Percentiles rank a stretch among this genome's conserved stretches.
These are phyloP conservation scores for Cicer arietinum DNA, from an alignment of 306 rosid species.

Conservation along the genomic window DNA sequence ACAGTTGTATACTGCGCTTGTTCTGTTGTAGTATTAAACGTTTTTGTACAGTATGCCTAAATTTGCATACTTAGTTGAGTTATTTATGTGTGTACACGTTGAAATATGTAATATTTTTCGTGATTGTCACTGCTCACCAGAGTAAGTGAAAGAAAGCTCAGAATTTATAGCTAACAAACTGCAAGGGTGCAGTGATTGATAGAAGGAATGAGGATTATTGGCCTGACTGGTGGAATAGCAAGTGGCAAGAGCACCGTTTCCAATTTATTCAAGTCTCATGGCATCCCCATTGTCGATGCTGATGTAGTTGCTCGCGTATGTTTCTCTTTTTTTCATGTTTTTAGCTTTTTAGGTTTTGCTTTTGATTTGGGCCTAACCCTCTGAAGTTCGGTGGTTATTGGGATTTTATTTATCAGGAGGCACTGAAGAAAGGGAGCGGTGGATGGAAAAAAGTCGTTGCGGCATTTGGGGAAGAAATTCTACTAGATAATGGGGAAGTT, in stretches of 20 bases:
- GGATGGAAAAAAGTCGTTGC: constrained; percentile 79
- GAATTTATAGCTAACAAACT: background rate
- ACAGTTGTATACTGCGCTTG: background rate
- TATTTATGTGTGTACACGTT: background rate
- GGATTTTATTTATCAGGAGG: constrained; percentile 60
- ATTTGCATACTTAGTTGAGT: background rate
- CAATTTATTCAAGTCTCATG: constrained; percentile 72
- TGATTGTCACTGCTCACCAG: background rate
- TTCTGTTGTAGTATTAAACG: background rate
- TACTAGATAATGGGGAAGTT: constrained; percentile 73
- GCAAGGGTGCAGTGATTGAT: constrained; percentile 1
- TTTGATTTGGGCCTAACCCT: background rate
- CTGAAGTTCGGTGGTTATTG: background rate
- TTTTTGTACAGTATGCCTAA: background rate
- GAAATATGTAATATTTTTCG: background rate
- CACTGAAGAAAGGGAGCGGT: constrained; percentile 67
- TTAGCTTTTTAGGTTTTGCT: background rate
- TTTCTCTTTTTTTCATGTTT: background rate
- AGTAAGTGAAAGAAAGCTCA: background rate
- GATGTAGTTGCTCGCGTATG: constrained; percentile 78
- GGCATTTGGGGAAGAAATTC: constrained; percentile 76
- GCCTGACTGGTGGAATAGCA: constrained; percentile 82
- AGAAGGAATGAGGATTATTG: constrained; percentile 70
- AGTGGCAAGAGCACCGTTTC: constrained; percentile 91
- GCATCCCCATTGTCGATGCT: constrained; percentile 78